Conservation (phyloP, 2,329 filamentous ascomycete genomes). For the Calycina marina region DNA sequence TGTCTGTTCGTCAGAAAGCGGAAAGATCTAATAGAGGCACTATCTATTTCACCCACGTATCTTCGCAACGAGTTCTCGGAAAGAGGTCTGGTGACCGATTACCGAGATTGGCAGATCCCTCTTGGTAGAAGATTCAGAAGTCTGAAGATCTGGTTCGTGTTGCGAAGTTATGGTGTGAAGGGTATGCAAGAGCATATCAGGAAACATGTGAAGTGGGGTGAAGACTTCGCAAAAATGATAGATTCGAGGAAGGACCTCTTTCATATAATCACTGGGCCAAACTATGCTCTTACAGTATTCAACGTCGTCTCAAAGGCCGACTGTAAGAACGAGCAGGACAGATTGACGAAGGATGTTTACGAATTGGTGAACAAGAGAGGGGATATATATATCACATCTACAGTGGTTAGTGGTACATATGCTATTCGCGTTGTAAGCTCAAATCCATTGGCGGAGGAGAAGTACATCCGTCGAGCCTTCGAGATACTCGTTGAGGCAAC, state of each 20-base stretch:
- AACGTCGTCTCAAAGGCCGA: conserved; percentile 35
- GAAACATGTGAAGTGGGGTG: conserved; percentile 52
- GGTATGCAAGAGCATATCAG: conserved; percentile 64
- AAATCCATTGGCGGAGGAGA: conserved; percentile 54
- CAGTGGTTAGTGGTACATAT: conserved; percentile 56
- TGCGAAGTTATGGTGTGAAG: conserved; percentile 65
- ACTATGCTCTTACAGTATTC: conserved; percentile 69
- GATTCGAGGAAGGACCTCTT: conserved; percentile 53
- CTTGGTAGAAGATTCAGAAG: conserved; percentile 77
- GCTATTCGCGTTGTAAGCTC: conserved; percentile 72
- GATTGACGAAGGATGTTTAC: conserved; percentile 58
- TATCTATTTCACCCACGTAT: conserved; percentile 69
- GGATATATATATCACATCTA: conserved; percentile 71
- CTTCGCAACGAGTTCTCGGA: conserved; percentile 71
- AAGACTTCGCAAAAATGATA: conserved; percentile 51
- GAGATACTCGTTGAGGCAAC: conserved; percentile 44
- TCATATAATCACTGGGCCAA: conserved; percentile 56
- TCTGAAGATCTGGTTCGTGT: conserved; percentile 90
- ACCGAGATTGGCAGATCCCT: conserved; percentile 94
- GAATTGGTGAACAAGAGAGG: conserved; percentile 59
- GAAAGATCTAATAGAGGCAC: conserved; percentile 60
- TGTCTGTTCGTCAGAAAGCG: conserved; percentile 68
- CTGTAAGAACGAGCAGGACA: conserved; percentile 41
- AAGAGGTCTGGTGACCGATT: conserved; percentile 77
- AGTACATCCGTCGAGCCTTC: conserved; percentile 60